Evolutionary conservation across 345 rosid species (phyloP), one percentile per base, ranked within the genome.

Genomic region (Salix arbutifolia): DNA sequence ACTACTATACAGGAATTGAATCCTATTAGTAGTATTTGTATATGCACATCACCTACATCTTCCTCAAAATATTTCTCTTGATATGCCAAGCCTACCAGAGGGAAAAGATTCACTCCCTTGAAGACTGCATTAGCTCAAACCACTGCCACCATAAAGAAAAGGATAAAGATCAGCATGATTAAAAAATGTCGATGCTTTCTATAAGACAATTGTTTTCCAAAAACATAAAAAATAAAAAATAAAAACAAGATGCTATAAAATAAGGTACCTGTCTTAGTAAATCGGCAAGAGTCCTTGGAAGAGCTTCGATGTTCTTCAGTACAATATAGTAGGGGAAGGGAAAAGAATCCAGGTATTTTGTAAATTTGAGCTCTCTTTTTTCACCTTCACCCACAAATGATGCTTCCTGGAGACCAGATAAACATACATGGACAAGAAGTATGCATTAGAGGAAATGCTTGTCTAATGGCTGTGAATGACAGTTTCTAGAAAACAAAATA

Each of bases 311-410:
- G 75, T 93, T 89, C 85, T 87, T 88, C 86, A 96, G 81, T 46
- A 96, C 90, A 58, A 93, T 88, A 69, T 93, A 89, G 78, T 85
- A 96, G 4, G 97, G 97, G 87, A 93, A 96, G 25, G 99, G 99
- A 77, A 96, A 96, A 17, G 97, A 93, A 82, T 96, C 95, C 44
- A 96, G 82, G 79, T 92, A 92, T 70, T 82, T 84, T 6, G 90
- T 73, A 40, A 86, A 82, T 82, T 85, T 78, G 67, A 88, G 76
- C 6, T 25, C 74, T 56, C 73, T 65, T 48, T 76, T 77, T n/a
- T 83, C 82, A 52, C 83, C 87, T 73, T 76, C 73, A 40, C 73
- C 81, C 31, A 74, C 72, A 73, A 82, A 82, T 11, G 86, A 83
- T 73, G 90, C 86, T 81, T 87, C 94, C 96, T 93, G 85, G 74